phyloP scores from a whole-genome alignment of 75 land plant genomes.

The Chamaecyparis obtusa region DNA sequence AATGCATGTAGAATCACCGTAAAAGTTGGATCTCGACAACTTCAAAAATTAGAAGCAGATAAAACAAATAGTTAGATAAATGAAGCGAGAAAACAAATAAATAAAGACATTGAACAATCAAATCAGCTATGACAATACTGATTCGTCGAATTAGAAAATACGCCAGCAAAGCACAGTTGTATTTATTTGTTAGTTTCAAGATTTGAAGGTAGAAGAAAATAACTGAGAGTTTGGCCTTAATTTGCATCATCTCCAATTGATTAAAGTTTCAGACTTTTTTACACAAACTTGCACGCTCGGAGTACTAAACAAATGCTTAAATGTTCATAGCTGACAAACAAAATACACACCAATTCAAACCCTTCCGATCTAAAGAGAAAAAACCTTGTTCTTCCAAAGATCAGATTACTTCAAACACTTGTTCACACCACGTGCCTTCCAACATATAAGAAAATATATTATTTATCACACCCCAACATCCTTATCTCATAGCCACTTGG shows the following conservation, averaged over 20 bases:
- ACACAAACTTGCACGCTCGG: background rate
- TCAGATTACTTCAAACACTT: background rate
- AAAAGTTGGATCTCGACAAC: background rate
- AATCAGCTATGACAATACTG: background rate
- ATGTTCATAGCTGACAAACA: conserved; percentile 10
- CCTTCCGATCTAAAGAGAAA: background rate
- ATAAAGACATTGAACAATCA: background rate
- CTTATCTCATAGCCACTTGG: conserved; percentile 13
- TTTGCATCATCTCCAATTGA: background rate
- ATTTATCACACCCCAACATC: conserved; percentile 11
- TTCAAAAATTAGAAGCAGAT: background rate
- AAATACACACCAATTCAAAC: conserved; percentile 6
- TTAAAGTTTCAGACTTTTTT: background rate
- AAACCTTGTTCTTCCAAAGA: background rate
- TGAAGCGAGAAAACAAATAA: background rate
- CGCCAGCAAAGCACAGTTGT: background rate
- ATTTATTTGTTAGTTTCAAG: background rate
- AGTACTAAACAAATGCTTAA: background rate
- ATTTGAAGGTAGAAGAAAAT: background rate
- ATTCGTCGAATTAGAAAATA: background rate
- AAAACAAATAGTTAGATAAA: background rate
- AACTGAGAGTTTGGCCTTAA: background rate
- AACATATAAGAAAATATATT: conserved; percentile 8
- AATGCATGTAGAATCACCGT: background rate
- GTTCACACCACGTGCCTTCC: background rate